Evolutionary conservation across 257 asterid species (phyloP), one percentile per base, ranked within the genome.

Genomic region (Primulina eburnea): DNA sequence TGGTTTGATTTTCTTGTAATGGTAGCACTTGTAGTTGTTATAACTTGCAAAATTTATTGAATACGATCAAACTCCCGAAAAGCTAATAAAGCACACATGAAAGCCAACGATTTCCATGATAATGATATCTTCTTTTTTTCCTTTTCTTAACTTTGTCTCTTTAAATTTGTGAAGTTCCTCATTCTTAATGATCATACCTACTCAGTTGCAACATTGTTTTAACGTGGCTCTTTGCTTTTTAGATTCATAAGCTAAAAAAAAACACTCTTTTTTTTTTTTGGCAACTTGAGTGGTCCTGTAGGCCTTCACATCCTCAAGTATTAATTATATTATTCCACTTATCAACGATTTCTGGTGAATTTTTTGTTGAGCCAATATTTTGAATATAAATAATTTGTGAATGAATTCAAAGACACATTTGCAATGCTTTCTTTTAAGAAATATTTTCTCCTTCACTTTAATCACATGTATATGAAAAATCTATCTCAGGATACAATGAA

Each of bases 61-160:
- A 28, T 28, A 28, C 2, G 29, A 69, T 37, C 71, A 57, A 75
- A 62, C 71, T 43, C 18, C 65, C 34, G 10, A 71, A 78, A 74
- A 71, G 74, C 50, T 66, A 30, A 0, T 57, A 53, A 71, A 69
- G 55, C 53, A 29, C 74, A 69, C 65, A 75, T 69, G 72, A 72
- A 70, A 65, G 64, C 77, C 83, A 0, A 76, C 78, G 75, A 28
- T 73, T 72, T 69, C 43, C 64, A 69, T 69, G 79, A 76, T 56
- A 70, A 61, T 62, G 81, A 80, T 60, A 40, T 43, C 53, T 38
- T 65, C 3, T 21, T 18, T 18, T 18, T 40, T 63, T 34, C n/a
- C 26, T 50, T 3, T 63, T 61, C 53, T n/a, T 47, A 64, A 37
- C 30, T 50, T 29, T 70, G 24, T 56, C 21, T 47, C 56, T 66